These are phyloP conservation scores for Firmiana major DNA, from an alignment of 345 rosid species.

Conservation along the genomic window DNA sequence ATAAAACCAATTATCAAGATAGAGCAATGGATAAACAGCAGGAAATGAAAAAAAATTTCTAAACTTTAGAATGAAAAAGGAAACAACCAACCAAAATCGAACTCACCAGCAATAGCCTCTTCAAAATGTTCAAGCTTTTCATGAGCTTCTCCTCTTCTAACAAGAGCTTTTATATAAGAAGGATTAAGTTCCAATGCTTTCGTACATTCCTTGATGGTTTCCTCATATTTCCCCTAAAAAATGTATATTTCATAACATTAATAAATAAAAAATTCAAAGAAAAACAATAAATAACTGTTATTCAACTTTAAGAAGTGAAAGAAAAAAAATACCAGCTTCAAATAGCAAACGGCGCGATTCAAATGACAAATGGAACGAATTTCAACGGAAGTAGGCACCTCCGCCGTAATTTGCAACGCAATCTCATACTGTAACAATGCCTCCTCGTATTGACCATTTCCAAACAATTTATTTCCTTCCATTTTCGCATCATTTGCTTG, in stretches of 20 bases:
- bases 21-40: not conserved
- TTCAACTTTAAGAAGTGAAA: not conserved
- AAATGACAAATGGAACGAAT: conserved; percentile 70
- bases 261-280: not conserved
- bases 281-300: not conserved
- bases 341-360: conserved; percentile 75
- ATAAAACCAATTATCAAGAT: not conserved
- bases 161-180: conserved; percentile 65
- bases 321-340: conserved; percentile 54
- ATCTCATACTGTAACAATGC: conserved; percentile 62
- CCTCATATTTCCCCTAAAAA: conserved; percentile 61
- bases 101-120: conserved; percentile 78
- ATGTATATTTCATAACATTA: not conserved
- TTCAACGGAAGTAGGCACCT: conserved; percentile 39
- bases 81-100: not conserved
- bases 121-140: conserved; percentile 90
- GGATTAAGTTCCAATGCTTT: conserved; percentile 80
- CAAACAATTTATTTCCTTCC: conserved; percentile 78
- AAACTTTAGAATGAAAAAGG: not conserved
- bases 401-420: conserved; percentile 53
- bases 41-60: not conserved
- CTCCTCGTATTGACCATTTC: conserved; percentile 65
- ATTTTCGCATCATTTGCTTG: conserved; percentile 65
- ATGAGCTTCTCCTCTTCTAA: conserved; percentile 82
- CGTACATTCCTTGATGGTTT: conserved; percentile 79